Evolutionary conservation across 2,329 filamentous ascomycete species (phyloP).

Genomic region (Aspergillus fischeri): DNA sequence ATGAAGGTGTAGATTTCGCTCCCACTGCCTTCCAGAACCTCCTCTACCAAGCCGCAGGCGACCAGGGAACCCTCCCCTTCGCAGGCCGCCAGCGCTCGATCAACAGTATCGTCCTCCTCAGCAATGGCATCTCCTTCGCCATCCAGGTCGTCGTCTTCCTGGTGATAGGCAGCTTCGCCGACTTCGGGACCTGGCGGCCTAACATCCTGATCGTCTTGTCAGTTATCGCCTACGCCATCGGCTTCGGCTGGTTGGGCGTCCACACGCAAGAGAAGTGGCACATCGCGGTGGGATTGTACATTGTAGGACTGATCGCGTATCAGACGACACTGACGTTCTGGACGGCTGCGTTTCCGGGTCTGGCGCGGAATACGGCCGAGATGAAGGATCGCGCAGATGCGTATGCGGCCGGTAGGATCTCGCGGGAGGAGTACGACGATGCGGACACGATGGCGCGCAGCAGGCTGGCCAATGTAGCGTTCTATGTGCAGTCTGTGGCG

Average conservation of each 20-base stretch:
- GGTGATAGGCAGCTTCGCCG: slow-evolving; percentile 47
- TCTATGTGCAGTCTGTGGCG: slow-evolving; percentile 60
- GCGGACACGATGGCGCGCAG: slow-evolving; percentile 61
- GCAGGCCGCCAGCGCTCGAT: slow-evolving; percentile 56
- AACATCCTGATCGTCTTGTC: slow-evolving; percentile 61
- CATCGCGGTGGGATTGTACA: slow-evolving; percentile 58
- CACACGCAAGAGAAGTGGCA: slow-evolving; percentile 59
- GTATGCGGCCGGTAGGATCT: slow-evolving; percentile 51
- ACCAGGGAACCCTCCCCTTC: slow-evolving; percentile 51
- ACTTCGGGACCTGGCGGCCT: slow-evolving; percentile 63
- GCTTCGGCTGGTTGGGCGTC: slow-evolving; percentile 65
- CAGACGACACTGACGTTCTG: slow-evolving; percentile 66
- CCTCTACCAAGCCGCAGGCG: slow-evolving; percentile 56
- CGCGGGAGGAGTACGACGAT: slow-evolving; percentile 57
- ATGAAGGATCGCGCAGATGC: slow-evolving; percentile 48
- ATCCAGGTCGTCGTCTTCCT: slow-evolving; percentile 56
- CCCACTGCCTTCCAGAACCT: slow-evolving; percentile 64
- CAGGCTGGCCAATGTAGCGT: slow-evolving; percentile 59
- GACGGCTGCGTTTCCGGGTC: slow-evolving; percentile 60
- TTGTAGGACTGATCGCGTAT: slow-evolving; percentile 63
- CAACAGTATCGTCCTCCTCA: slow-evolving; percentile 61
- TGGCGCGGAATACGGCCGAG: slow-evolving; percentile 52
- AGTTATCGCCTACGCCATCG: slow-evolving; percentile 58
- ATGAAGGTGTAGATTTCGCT: slow-evolving; percentile 46
- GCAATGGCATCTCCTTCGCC: slow-evolving; percentile 65